Evolutionary conservation across 805 yeast species (phyloP).

Genomic region (Yarrowia sp.): DNA sequence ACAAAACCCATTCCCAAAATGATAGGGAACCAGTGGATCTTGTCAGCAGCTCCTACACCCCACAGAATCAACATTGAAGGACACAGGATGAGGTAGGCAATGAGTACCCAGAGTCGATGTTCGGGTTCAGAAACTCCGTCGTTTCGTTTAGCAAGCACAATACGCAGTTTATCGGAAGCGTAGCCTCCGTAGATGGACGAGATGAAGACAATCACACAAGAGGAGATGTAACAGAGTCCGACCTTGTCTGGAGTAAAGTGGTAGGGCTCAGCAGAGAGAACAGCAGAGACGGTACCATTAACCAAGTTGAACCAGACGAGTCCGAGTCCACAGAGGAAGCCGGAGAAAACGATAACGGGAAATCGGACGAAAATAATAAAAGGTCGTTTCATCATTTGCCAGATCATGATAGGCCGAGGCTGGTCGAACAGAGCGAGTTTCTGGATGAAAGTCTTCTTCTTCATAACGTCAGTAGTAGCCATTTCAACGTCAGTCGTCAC

Average conservation of each 20-base stretch:
- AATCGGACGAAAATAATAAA: constrained; percentile 4
- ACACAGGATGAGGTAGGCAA: constrained; percentile 45
- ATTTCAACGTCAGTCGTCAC: background rate
- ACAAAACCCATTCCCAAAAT: constrained; percentile 49
- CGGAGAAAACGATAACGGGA: constrained; percentile 20
- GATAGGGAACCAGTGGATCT: constrained; percentile 50
- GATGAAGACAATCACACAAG: constrained; percentile 9
- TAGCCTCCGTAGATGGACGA: constrained; percentile 21
- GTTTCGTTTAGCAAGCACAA: constrained; percentile 33
- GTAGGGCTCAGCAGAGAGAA: constrained; percentile 25
- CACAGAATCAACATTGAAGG: constrained; percentile 49
- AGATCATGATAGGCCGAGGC: constrained; percentile 13
- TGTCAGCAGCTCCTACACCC: constrained; percentile 53
- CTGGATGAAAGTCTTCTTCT: constrained; percentile 24
- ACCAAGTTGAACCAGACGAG: constrained; percentile 26
- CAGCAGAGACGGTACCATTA: constrained; percentile 19
- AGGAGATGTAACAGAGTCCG: constrained; percentile 22
- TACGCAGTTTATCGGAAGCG: constrained; percentile 8
- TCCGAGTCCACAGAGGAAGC: constrained; percentile 16
- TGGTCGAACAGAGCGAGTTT: constrained; percentile 20
- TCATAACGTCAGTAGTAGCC: background rate
- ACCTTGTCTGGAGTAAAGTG: constrained; percentile 21
- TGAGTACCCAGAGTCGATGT: constrained; percentile 50
- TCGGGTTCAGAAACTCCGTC: constrained; percentile 50
- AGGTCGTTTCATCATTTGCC: constrained; percentile 11